Evolutionary conservation across 345 rosid species (phyloP).

Genomic region (Lagerstroemia speciosa): DNA sequence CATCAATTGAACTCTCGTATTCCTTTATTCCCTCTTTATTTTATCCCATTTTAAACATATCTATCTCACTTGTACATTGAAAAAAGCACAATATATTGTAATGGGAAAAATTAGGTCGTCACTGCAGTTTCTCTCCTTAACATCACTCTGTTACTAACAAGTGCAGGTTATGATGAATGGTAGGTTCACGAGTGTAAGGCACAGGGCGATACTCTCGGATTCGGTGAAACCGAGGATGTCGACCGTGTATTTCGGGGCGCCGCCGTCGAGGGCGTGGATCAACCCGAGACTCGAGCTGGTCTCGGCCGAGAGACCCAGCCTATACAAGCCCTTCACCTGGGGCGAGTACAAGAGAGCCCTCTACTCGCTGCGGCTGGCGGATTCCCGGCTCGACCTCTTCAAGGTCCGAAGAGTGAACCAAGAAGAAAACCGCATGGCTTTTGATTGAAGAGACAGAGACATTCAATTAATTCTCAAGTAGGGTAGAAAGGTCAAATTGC

Average conservation of each 20-base stretch:
- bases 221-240: conserved; percentile 63
- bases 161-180: conserved; percentile 76
- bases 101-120: too few relatives aligned
- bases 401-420: conserved; percentile 21
- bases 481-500: background rate
- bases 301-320: conserved; percentile 34
- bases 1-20: too few relatives aligned
- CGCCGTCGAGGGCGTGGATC: conserved; percentile 48
- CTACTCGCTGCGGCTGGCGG: conserved; percentile 57
- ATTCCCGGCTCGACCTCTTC: conserved; percentile 59
- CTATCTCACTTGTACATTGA: too few relatives aligned
- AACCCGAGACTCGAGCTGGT: conserved; percentile 49
- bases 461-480: background rate
- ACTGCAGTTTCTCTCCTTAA: too few relatives aligned
- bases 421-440: background rate
- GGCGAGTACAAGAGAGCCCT: conserved; percentile 66
- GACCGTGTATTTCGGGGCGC: conserved; percentile 80
- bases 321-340: conserved; percentile 77
- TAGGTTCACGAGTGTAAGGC: conserved; percentile 73
- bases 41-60: too few relatives aligned
- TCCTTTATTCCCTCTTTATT: too few relatives aligned
- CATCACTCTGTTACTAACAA: background rate
- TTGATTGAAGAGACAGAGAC: background rate
- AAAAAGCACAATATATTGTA: too few relatives aligned
- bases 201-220: conserved; percentile 52